phyloP scores from a whole-genome alignment of 2,329 filamentous ascomycete species.

The Passalora sequoiae region DNA sequence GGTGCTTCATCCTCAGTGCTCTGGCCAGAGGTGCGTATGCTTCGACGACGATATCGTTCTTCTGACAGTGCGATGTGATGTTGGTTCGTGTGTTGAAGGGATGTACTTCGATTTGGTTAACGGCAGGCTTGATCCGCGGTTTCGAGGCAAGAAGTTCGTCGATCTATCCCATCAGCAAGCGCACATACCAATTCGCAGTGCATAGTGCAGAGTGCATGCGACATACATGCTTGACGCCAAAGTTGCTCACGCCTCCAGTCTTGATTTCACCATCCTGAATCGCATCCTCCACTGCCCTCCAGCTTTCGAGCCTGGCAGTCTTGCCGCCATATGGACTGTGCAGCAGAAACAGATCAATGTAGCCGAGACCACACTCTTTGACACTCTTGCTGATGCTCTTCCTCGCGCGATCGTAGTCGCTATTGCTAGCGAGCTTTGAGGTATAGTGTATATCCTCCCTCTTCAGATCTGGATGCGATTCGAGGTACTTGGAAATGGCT shows the following conservation, averaged over 20 bases:
- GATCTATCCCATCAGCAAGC: slow-evolving; percentile 47
- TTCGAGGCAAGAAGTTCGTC: slow-evolving; percentile 62
- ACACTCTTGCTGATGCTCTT: slow-evolving; percentile 62
- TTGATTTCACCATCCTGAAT: slow-evolving; percentile 65
- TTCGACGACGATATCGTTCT: slow-evolving; percentile 65
- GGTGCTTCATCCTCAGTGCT: slow-evolving; percentile 64
- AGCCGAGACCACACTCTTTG: slow-evolving; percentile 61
- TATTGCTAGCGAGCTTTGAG: slow-evolving; percentile 67
- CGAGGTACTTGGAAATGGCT: slow-evolving; percentile 48
- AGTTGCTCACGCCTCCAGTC: slow-evolving; percentile 73
- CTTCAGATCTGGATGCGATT: slow-evolving; percentile 40
- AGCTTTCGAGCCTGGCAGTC: slow-evolving; percentile 63
- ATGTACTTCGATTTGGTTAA: slow-evolving; percentile 79
- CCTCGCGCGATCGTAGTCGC: slow-evolving; percentile 62
- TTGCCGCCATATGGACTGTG: slow-evolving; percentile 74
- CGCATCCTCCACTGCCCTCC: slow-evolving; percentile 72
- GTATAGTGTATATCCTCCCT: slow-evolving; percentile 74
- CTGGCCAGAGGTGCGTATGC: slow-evolving; percentile 75
- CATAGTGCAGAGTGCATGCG: too few species aligned
- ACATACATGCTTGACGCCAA: slow-evolving; percentile 65
- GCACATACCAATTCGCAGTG: too few species aligned
- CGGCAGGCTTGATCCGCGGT: slow-evolving; percentile 58
- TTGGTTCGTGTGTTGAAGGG: slow-evolving; percentile 70
- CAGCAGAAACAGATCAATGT: slow-evolving; percentile 74
- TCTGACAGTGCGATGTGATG: slow-evolving; percentile 62